Conservation (phyloP, 768 basidiomycete genomes). For the Hericium rajendrae region DNA sequence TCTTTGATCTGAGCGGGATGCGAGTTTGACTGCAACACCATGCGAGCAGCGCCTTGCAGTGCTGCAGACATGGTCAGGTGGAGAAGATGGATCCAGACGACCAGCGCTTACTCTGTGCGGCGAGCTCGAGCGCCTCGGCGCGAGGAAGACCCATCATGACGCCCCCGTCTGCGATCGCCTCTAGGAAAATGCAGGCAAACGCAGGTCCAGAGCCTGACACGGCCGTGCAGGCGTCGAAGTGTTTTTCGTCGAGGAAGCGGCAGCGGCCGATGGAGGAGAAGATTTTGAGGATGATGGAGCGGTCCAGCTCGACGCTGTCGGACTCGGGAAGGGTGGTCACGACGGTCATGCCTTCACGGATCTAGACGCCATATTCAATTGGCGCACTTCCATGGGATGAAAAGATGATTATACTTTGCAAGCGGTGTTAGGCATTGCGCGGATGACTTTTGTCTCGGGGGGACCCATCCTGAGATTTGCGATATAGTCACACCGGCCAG, state of each 20-base stretch:
- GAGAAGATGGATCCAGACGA: not conserved
- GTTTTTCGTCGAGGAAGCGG: slow-evolving; percentile 94
- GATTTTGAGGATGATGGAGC: slow-evolving; percentile 75
- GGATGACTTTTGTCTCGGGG: slow-evolving; percentile 73
- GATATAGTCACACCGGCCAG: slow-evolving; percentile 91
- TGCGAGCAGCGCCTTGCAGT: slow-evolving; percentile 91
- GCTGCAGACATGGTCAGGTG: slow-evolving; percentile 35
- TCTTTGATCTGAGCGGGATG: slow-evolving; percentile 98
- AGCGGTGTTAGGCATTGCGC: slow-evolving; percentile 98
- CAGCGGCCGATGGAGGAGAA: slow-evolving; percentile 96
- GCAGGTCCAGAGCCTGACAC: slow-evolving; percentile 94
- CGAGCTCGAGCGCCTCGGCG: slow-evolving; percentile 87
- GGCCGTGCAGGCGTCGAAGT: slow-evolving; percentile 97
- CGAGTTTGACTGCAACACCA: slow-evolving; percentile 80
- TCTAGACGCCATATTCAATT: slow-evolving; percentile 39
- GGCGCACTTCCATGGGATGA: not conserved
- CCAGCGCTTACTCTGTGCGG: slow-evolving; percentile 73
- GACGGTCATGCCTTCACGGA: slow-evolving; percentile 98
- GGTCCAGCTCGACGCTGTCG: slow-evolving; percentile 46
- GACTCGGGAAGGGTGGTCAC: slow-evolving; percentile 62
- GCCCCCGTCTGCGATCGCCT: slow-evolving; percentile 98
- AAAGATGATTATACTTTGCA: slow-evolving; percentile 59
- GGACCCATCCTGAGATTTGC: slow-evolving; percentile 71
- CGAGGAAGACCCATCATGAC: slow-evolving; percentile 99
- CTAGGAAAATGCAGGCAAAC: slow-evolving; percentile 92